Percentiles rank a stretch among this genome's conserved stretches.
These are phyloP conservation scores for Leccinum subspadiceum DNA, from an alignment of 1,284 basidiomycete species.

Conservation along the genomic window DNA sequence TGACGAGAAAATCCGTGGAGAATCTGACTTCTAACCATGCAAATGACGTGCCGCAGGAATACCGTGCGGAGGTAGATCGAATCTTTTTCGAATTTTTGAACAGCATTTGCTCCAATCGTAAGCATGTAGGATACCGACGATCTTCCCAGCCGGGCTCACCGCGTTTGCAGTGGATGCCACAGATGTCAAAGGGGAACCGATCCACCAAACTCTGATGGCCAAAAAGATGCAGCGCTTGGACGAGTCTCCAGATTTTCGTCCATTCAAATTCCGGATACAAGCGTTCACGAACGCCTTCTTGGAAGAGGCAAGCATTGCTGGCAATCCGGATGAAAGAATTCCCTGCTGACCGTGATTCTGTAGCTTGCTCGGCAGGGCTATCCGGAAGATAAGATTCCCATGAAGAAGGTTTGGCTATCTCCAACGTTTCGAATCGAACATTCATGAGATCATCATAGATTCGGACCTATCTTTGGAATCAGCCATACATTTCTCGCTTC, in stretches of 20 bases:
- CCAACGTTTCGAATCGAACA: conserved; percentile 10
- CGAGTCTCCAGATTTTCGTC: conserved; percentile 94
- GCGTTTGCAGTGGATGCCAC: conserved; percentile 76
- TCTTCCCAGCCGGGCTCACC: conserved; percentile 11
- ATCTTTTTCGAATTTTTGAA: conserved; percentile 93
- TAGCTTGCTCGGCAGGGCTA: conserved; percentile 78
- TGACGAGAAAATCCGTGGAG: conserved; percentile 30
- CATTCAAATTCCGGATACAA: conserved; percentile 99
- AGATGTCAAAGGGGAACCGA: conserved; percentile 93
- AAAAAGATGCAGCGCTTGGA: conserved; percentile 97
- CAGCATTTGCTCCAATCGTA: conserved; percentile 87
- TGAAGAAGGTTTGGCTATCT: conserved; percentile 70
- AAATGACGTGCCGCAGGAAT: conserved; percentile 79
- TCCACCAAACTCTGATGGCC: conserved; percentile 98
- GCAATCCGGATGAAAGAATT: conserved; percentile 8
- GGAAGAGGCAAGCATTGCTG: conserved; percentile 66
- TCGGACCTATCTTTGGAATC: conserved; percentile 95
- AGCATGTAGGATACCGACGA: conserved; percentile 34
- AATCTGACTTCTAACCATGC: conserved; percentile 39
- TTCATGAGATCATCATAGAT: conserved; percentile 54
- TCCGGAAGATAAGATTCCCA: conserved; percentile 83
- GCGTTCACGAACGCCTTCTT: conserved; percentile 97
- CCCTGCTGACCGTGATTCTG: conserved; percentile 16
- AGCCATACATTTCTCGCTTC: conserved; percentile 93
- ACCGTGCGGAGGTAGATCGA: conserved; percentile 79